Conservation (phyloP, 2,329 filamentous ascomycete genomes). For the Penicillium sclerotigenum region DNA sequence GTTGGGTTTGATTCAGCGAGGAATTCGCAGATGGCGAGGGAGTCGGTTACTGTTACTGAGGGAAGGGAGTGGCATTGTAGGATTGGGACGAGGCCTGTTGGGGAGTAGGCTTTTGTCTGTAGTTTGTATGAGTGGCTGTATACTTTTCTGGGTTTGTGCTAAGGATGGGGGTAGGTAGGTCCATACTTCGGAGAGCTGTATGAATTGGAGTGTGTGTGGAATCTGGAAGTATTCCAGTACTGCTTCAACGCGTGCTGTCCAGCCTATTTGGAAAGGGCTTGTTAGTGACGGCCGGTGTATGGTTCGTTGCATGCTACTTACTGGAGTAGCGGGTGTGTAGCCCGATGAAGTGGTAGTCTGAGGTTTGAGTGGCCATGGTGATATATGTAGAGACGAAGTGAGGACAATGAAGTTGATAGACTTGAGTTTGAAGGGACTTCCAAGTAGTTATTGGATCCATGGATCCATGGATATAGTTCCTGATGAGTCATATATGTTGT, state of each 20-base stretch:
- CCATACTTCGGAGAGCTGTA: conserved; percentile 27
- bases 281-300: neutral
- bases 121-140: neutral
- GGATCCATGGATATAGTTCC: neutral
- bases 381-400: neutral
- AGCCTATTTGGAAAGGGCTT: conserved; percentile 24
- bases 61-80: conserved; percentile 25
- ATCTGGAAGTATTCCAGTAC: conserved; percentile 38
- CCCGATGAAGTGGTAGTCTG: conserved; percentile 32
- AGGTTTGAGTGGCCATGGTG: neutral
- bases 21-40: conserved; percentile 35
- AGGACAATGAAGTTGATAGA: neutral
- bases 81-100: conserved; percentile 31
- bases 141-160: neutral
- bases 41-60: conserved; percentile 27
- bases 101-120: conserved; percentile 27
- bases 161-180: neutral
- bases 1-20: conserved; percentile 33
- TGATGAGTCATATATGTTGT: neutral
- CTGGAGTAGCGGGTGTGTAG: conserved; percentile 35
- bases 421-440: neutral
- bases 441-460: neutral
- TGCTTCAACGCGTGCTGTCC: conserved; percentile 34
- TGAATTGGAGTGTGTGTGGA: conserved; percentile 24
- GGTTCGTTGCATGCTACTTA: conserved; percentile 9